These are phyloP conservation scores for Orbilia quercus DNA, from an alignment of 2,329 filamentous ascomycete genomes.

Conservation along the genomic window DNA sequence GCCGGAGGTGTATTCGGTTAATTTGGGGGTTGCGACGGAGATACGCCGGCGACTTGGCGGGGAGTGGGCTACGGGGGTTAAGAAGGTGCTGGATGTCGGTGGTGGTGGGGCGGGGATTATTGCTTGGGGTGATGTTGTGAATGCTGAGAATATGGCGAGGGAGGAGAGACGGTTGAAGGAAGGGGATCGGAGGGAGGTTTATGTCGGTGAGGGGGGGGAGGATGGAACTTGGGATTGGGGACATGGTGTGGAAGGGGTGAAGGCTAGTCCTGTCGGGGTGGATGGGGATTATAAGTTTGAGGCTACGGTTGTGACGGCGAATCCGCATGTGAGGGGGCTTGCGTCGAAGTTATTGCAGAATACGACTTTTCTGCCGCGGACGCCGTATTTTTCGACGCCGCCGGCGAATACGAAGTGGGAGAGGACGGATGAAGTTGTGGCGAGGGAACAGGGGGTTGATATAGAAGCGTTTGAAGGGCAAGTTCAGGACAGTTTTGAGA, in stretches of 20 bases:
- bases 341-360: constrained; percentile 82
- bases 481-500: constrained; percentile 60
- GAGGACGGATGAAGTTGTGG: not conserved
- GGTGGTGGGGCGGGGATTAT: constrained; percentile 77
- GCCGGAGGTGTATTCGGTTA: constrained; percentile 76
- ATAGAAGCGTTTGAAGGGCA: constrained; percentile 26
- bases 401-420: constrained; percentile 34
- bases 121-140: constrained; percentile 80
- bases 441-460: not conserved
- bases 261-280: constrained; percentile 12
- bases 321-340: constrained; percentile 78
- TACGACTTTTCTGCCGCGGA: constrained; percentile 88
- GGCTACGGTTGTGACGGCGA: constrained; percentile 82
- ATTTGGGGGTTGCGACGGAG: constrained; percentile 76
- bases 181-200: not conserved
- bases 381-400: constrained; percentile 70
- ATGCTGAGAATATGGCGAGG: constrained; percentile 82
- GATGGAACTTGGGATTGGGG: constrained; percentile 66
- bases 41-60: constrained; percentile 77
- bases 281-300: constrained; percentile 64
- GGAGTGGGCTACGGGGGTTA: constrained; percentile 74
- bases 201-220: constrained; percentile 45
- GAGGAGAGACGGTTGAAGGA: constrained; percentile 66
- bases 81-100: constrained; percentile 77
- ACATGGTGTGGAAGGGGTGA: constrained; percentile 44